Evolutionary conservation across 176 grass and related monocot species (phyloP).

Genomic region (Saccharum spontaneum): DNA sequence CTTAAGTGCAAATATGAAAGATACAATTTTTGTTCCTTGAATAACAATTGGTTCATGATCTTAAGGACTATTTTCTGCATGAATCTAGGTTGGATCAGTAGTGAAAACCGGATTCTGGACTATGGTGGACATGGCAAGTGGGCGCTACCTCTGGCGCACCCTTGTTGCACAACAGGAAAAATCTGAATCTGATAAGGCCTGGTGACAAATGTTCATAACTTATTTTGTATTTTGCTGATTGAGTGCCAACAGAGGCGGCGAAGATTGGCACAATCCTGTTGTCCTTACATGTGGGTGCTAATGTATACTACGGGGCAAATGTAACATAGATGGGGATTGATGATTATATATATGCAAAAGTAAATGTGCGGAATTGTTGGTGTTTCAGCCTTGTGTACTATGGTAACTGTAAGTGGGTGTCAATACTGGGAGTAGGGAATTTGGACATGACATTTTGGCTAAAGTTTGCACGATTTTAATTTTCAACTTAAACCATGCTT

Average conservation of each 20-base stretch:
- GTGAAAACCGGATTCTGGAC: slow-evolving; percentile 77
- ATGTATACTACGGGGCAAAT: background rate
- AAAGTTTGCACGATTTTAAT: background rate
- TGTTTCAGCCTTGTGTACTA: background rate
- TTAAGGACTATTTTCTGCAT: background rate
- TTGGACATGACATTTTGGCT: background rate
- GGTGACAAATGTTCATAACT: slow-evolving; percentile 23
- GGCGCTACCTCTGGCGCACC: slow-evolving; percentile 82
- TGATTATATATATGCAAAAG: background rate
- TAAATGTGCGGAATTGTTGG: background rate
- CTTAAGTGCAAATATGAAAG: slow-evolving; percentile 4
- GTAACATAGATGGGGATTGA: background rate
- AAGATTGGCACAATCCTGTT: background rate
- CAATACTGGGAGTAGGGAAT: background rate
- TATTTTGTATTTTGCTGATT: background rate
- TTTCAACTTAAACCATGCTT: background rate
- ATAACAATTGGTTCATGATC: background rate
- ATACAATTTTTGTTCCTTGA: slow-evolving; percentile 3
- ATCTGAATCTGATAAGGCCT: slow-evolving; percentile 44
- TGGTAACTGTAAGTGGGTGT: background rate
- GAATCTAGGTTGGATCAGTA: slow-evolving; percentile 63
- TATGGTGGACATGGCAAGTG: slow-evolving; percentile 91
- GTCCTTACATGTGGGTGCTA: background rate
- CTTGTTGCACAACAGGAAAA: slow-evolving; percentile 47
- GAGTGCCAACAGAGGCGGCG: background rate